phyloP scores from a whole-genome alignment of 202 grass and related monocot genomes.

The Digitaria exilis region DNA sequence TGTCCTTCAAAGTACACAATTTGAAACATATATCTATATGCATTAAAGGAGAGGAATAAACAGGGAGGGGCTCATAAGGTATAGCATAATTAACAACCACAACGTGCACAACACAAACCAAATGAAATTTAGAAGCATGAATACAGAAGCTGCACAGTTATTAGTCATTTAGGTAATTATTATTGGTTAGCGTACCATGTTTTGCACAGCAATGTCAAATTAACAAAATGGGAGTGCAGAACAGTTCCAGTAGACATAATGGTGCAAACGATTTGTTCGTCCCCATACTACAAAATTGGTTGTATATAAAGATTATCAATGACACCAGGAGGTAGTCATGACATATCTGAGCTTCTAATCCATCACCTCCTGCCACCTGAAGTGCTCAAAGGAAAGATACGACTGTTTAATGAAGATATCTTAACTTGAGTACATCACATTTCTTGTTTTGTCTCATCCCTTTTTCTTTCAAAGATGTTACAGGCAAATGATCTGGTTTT shows the following conservation, averaged over 20 bases:
- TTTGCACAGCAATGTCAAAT: not conserved
- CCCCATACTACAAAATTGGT: not conserved
- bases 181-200: not conserved
- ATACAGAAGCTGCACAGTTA: not conserved
- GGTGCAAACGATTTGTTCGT: too few relatives aligned
- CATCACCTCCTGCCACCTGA: not conserved
- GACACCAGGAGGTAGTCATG: not conserved
- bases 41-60: not conserved
- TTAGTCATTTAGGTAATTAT: conserved; percentile 24
- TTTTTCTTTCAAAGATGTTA: conserved; percentile 6
- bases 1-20: not conserved
- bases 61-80: not conserved
- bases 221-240: not conserved
- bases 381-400: not conserved
- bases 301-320: not conserved
- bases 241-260: not conserved
- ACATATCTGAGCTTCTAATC: conserved; percentile 29
- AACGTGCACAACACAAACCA: not conserved
- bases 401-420: not conserved
- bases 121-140: not conserved
- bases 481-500: not conserved
- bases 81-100: not conserved
- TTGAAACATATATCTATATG: not conserved
- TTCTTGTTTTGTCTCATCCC: not conserved
- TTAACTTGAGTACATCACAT: not conserved